Percentiles rank a stretch among this genome's conserved stretches.
Conservation (phyloP, 495 filamentous ascomycete genomes). For the Trichocladium antarcticum region DNA sequence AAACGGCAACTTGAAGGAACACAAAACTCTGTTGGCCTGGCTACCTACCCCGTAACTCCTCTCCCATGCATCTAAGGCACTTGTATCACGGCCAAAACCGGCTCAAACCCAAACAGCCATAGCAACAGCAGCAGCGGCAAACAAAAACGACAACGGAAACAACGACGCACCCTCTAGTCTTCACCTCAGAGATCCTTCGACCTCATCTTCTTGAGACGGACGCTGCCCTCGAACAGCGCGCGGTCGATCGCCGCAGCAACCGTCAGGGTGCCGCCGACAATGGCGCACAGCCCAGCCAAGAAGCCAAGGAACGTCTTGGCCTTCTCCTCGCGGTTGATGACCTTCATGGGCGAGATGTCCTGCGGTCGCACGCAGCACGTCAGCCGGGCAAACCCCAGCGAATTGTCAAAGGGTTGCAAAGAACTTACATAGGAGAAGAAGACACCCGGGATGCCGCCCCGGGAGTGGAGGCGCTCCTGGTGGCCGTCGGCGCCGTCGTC, state of each 20-base stretch:
- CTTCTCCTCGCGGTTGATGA: conserved; percentile 89
- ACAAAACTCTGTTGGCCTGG: neutral
- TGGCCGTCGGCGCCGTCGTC: conserved; percentile 75
- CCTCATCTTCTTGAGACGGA: conserved; percentile 79
- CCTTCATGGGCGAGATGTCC: conserved; percentile 99
- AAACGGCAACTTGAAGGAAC: no score
- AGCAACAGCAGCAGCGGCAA: neutral
- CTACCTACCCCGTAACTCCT: conserved; percentile 3
- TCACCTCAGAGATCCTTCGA: conserved; percentile 36
- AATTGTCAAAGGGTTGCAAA: neutral
- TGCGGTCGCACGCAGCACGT: conserved; percentile 27
- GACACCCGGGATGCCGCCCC: conserved; percentile 88
- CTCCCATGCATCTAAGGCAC: conserved; percentile 6
- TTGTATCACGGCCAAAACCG: conserved; percentile 5
- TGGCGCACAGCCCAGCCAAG: conserved; percentile 83
- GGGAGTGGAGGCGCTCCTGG: conserved; percentile 75
- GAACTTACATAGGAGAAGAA: conserved; percentile 87
- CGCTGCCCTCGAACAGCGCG: conserved; percentile 77
- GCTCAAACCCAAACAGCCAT: neutral
- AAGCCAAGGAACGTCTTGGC: conserved; percentile 82
- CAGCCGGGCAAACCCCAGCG: conserved; percentile 23
- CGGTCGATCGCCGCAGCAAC: conserved; percentile 91
- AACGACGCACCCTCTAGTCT: neutral
- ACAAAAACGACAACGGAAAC: neutral
- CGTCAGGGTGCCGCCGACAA: conserved; percentile 89